phyloP scores from a whole-genome alignment of 805 yeast genomes.

The Metschnikowia drakensbergensis region DNA sequence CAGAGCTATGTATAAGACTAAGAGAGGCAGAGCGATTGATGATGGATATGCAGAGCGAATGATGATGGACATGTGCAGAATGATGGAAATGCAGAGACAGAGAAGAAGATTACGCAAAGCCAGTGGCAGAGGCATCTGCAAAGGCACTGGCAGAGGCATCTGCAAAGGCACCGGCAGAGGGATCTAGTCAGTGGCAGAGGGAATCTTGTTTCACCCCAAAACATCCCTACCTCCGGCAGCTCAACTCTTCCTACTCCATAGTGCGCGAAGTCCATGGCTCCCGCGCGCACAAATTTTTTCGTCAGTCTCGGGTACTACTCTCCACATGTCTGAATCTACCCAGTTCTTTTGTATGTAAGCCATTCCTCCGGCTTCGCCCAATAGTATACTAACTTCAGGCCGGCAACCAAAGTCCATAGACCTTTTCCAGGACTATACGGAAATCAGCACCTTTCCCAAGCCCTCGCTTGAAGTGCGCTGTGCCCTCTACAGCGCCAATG shows the following conservation, averaged over 20 bases:
- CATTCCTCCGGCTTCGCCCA: neutral
- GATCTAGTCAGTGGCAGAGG: neutral
- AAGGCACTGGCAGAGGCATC: no score
- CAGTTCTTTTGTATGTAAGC: slow-evolving; percentile 37
- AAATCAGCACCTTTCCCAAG: slow-evolving; percentile 32
- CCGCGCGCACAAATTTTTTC: slow-evolving; percentile 16
- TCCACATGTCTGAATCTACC: slow-evolving; percentile 32
- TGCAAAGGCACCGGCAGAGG: neutral
- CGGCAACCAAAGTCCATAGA: slow-evolving; percentile 28
- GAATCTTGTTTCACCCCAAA: no score
- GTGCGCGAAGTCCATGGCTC: neutral
- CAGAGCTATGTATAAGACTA: neutral
- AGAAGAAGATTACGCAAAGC: no score
- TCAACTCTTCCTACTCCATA: slow-evolving; percentile 1
- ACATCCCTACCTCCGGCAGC: neutral
- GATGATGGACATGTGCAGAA: no score
- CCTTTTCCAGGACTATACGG: slow-evolving; percentile 31
- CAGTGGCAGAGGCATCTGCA: no score
- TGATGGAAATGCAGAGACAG: no score
- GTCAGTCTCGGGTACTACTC: slow-evolving; percentile 5
- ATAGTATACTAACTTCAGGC: slow-evolving; percentile 23
- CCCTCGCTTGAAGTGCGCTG: slow-evolving; percentile 52
- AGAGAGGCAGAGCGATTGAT: no score
- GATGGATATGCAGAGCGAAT: no score
- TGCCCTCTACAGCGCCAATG: slow-evolving; percentile 65